These are phyloP conservation scores for Starmerella davenportii DNA, from an alignment of 805 yeast genomes.

Conservation along the genomic window DNA sequence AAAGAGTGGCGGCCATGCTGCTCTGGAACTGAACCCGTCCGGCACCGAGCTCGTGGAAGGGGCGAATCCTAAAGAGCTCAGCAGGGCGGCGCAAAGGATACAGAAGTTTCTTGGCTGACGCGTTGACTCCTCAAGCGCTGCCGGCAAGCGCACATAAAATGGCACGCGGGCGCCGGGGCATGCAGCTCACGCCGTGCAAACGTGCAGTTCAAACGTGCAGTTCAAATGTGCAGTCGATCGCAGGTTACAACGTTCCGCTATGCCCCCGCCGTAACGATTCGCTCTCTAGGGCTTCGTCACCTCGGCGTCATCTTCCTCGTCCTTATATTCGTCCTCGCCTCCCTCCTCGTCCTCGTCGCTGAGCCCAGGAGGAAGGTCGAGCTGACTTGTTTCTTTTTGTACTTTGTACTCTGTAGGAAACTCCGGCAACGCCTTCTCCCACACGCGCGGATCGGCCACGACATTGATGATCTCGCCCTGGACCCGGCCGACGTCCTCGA, in stretches of 20 bases:
- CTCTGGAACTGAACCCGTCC: neutral
- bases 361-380: constrained; percentile 17
- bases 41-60: neutral
- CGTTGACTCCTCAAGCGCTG: no score
- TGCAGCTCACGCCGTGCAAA: no score
- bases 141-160: no score
- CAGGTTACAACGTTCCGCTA: no score
- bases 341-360: constrained; percentile 15
- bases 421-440: constrained; percentile 22
- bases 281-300: no score
- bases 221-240: no score
- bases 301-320: no score
- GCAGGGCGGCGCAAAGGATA: neutral
- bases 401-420: constrained; percentile 18
- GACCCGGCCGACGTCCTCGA: constrained; percentile 16
- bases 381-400: constrained; percentile 10
- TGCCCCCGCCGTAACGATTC: no score
- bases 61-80: neutral
- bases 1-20: neutral
- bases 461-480: constrained; percentile 23
- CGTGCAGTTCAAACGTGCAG: no score
- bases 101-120: no score
- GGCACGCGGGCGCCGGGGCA: no score
- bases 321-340: no score
- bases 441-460: constrained; percentile 20